Evolutionary conservation across 202 grass and related monocot species (phyloP), one percentile per base, ranked within the genome.

Genomic region (Hordeum pubiflorum): DNA sequence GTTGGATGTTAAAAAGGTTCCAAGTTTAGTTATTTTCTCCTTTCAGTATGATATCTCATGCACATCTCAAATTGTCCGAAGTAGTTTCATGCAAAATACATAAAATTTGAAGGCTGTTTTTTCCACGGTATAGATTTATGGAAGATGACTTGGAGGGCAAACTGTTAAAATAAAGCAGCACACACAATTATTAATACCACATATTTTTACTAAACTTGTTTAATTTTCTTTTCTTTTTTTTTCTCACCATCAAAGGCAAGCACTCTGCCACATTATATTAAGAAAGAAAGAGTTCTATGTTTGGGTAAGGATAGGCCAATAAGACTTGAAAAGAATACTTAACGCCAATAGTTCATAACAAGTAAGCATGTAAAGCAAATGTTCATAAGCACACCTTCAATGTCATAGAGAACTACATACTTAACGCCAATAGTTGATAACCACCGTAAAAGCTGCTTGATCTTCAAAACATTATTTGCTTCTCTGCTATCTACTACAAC

Each of bases 401-500:
- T 80, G 71, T 97, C 93, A 87, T 96, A 97, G 48, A 97, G 83
- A 70, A 73, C 64, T 69, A 82, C 78, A 87, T 89, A 71, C 61
- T 90, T 86, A 18, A 94, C 52, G 13, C 79, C 79, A 27, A 86
- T 61, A 61, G 72, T 75, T 40, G 87, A 79, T 39, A 94, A 60
- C 87, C 87, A 92, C 17, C 12, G 27, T 63, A 95, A 66, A 90
- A 92, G 89, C 68, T 88, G 84, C 61, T 90, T 83, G 56, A 92
- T 37, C 59, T 94, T 85, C 63, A 15, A 68, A 74, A 44, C 80
- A 73, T 89, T 85, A 57, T 82, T 84, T 68, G 92, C 82, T 80
- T 92, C 92, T 86, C 89, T 81, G 57, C 89, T 92, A 52, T 91
- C 89, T 59, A 94, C 78, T 43, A 86, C 87, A 72, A 91, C 58